Evolutionary conservation across 495 filamentous ascomycete species (phyloP), one percentile per base, ranked within the genome.

Genomic region (Elasticomyces elasticus): DNA sequence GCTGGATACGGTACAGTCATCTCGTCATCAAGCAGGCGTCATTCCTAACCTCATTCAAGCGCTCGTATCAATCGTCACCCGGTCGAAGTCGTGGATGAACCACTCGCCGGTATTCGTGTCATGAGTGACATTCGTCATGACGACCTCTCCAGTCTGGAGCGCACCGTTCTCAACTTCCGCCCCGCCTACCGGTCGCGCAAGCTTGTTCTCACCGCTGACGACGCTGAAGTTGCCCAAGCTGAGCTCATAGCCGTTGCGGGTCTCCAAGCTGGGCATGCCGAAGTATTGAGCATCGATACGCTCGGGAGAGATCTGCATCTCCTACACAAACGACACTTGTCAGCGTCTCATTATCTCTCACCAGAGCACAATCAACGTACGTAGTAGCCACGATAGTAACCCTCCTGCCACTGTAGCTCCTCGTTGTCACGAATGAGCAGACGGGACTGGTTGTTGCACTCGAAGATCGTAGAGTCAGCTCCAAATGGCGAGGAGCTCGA

Each of bases 401-500:
- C 66, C 55, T 85, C 82, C 55, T 77, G 75, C 81, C 82, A 86
- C 64, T 82, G 78, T 51, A 86, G 69, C 58, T 79, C 76, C 19
- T 62, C 55, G 58, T 82, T 84, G n/a, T 70, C 67, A 5, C 52
- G 61, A 22, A 80, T 67, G 22, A 77, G 69, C 20, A 63, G 64
- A 20, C 64, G 26, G 5, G 73, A 69, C 48, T 61, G 42, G 23
- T 60, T 59, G 48, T 73, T 69, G 10, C 72, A 72, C 5, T 44
- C 62, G 11, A 54, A 55, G 43, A 79, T 64, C 4, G 71, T 69
- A n/a, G n/a, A n/a, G n/a, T n/a, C n/a, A n/a, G 77, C 79, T 19
- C 45, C 49, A 70, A 35, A 49, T 19, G 67, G 64, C 5, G 70
- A 64, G 19, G 73, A 77, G 24, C 71, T 71, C n/a, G n/a, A n/a